A percentile compares a stretch with the other conserved stretches of the same genome.
These are phyloP conservation scores for Metarhizium rileyi DNA, from an alignment of 2,329 filamentous ascomycete genomes.

Conservation along the genomic window DNA sequence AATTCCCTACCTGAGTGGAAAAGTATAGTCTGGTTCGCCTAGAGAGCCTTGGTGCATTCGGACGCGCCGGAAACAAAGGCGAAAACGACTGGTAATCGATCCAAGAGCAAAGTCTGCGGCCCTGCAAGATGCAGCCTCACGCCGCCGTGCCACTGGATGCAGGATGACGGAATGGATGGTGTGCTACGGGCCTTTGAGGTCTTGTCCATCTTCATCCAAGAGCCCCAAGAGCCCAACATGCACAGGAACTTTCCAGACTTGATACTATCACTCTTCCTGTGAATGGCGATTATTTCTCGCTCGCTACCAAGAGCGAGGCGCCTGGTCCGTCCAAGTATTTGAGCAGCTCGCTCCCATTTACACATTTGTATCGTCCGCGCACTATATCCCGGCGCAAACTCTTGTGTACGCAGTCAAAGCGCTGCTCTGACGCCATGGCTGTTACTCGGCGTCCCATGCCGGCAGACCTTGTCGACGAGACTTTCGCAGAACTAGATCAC, in stretches of 20 bases:
- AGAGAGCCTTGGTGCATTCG: no score
- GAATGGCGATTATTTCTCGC: no score
- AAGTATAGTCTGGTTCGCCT: no score
- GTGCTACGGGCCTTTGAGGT: neutral
- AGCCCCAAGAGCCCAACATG: no score
- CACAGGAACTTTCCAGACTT: no score
- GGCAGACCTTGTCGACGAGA: conserved; percentile 20
- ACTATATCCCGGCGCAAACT: neutral
- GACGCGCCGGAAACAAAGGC: no score
- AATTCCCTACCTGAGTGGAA: no score
- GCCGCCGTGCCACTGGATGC: neutral
- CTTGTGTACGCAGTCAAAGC: neutral
- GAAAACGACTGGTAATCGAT: no score
- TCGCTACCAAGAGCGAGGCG: no score
- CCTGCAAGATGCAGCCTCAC: neutral
- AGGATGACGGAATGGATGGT: neutral
- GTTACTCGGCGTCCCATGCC: conserved; percentile 16
- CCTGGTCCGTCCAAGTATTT: no score
- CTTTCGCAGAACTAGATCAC: conserved; percentile 20
- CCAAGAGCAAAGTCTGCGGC: neutral
- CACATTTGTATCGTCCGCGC: neutral
- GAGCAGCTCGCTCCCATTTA: neutral
- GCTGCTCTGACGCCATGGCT: conserved; percentile 1
- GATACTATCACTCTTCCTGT: no score
- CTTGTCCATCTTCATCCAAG: no score